phyloP scores from a whole-genome alignment of 2,329 filamentous ascomycete species.

The Paraconiothyrium brasiliense region DNA sequence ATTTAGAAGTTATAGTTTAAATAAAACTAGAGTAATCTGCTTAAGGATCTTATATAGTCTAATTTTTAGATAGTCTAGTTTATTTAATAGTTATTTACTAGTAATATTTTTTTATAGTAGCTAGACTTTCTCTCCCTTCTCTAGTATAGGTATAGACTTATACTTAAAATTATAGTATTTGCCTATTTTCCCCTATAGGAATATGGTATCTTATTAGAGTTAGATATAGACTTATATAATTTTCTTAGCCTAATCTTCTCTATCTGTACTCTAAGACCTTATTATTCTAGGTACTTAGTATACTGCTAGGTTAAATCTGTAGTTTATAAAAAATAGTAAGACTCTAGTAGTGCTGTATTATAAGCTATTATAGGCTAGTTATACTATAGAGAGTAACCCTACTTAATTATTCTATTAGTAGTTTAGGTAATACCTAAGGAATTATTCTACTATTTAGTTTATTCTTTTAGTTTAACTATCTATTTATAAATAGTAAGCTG shows the following conservation, averaged over 20 bases:
- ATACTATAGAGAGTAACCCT: not conserved
- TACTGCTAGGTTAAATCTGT: conserved; percentile 5
- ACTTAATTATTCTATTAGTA: conserved; percentile 14
- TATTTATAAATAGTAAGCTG: conserved; percentile 3
- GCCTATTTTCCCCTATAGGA: conserved; percentile 5
- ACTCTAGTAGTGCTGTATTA: conserved; percentile 11
- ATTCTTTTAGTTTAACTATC: conserved; percentile 3
- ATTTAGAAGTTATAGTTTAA: conserved; percentile 1
- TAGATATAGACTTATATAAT: not conserved
- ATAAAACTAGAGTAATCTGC: conserved; percentile 6
- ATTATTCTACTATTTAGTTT: conserved; percentile 10
- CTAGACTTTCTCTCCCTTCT: conserved; percentile 18
- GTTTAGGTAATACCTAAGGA: conserved; percentile 3
- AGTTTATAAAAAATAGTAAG: conserved; percentile 12
- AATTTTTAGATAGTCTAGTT: conserved; percentile 10
- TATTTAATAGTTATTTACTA: conserved; percentile 10
- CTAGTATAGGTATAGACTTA: conserved; percentile 4
- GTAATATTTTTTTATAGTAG: conserved; percentile 20
- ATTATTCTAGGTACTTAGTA: conserved; percentile 5
- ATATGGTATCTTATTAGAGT: not conserved
- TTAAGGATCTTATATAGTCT: conserved; percentile 13
- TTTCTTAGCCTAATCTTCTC: not conserved
- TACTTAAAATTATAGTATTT: conserved; percentile 21
- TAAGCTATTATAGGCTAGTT: conserved; percentile 15
- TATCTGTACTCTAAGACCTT: conserved; percentile 9